A percentile compares a stretch with the other conserved stretches of the same genome.
Conservation (phyloP, 129 eudicot genomes). For the Erigeron canadensis region DNA sequence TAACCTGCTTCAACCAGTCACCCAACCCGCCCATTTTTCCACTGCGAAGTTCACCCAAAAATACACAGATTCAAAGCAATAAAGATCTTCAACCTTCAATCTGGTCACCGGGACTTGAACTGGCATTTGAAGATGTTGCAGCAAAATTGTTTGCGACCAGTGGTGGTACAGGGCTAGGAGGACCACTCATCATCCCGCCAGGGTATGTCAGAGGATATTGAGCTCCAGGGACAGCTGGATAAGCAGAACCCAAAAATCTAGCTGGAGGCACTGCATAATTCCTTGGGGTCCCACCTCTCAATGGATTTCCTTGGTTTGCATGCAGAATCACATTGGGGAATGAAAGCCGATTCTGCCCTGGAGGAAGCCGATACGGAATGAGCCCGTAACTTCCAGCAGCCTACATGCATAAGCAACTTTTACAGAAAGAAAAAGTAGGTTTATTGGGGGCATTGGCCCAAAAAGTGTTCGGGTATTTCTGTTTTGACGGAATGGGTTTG, state of each 20-base stretch:
- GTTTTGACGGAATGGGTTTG: not conserved
- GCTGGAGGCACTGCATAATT: slow-evolving; percentile 36
- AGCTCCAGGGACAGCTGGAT: slow-evolving; percentile 52
- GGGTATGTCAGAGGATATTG: slow-evolving; percentile 72
- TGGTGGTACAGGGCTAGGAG: slow-evolving; percentile 71
- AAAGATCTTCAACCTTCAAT: slow-evolving; percentile 61
- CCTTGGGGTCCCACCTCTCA: slow-evolving; percentile 60
- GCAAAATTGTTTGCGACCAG: slow-evolving; percentile 50
- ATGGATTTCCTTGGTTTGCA: slow-evolving; percentile 53
- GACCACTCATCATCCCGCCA: slow-evolving; percentile 61
- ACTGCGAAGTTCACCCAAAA: not conserved
- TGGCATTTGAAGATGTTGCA: slow-evolving; percentile 64
- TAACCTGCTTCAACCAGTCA: not conserved
- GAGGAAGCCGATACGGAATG: slow-evolving; percentile 73
- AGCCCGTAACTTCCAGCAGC: slow-evolving; percentile 83
- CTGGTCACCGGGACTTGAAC: slow-evolving; percentile 69
- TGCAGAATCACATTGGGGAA: slow-evolving; percentile 49
- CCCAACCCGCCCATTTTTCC: not conserved
- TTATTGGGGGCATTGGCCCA: not conserved
- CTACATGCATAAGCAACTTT: slow-evolving; percentile 45
- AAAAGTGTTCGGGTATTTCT: not conserved
- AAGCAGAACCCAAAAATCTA: slow-evolving; percentile 37
- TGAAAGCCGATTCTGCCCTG: slow-evolving; percentile 66
- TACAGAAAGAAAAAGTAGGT: not conserved
- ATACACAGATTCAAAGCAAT: not conserved